These are phyloP conservation scores for barley (Hordeum vulgare) DNA, from an alignment of 176 grass and related monocot genomes.

Conservation along the genomic window MorexV3_pseudomolecules_assembly NC_058519.1:622860409-622860908, in stretches of 20 bases:
- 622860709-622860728: constrained; percentile 52
- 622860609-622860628: constrained; percentile 59
- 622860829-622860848: background rate
- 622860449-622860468: background rate
- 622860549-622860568: constrained; percentile 53
- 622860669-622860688: constrained; percentile 58
- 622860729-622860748: background rate
- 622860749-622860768: background rate
- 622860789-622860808: background rate
- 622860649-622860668: constrained; percentile 44
- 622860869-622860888: background rate
- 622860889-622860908: too few species aligned
- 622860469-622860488: background rate
- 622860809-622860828: background rate
- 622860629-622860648: constrained; percentile 47
- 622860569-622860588: constrained; percentile 34
- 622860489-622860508: constrained; percentile 33
- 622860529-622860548: constrained; percentile 49
- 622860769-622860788: background rate
- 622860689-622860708: constrained; percentile 62
- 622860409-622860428: too few species aligned
- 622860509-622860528: constrained; percentile 44
- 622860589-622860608: constrained; percentile 48
- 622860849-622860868: background rate
- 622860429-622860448: too few species aligned